Base-by-base conservation (phyloP, 257 asterid species). In the Solanum virginianum region DNA sequence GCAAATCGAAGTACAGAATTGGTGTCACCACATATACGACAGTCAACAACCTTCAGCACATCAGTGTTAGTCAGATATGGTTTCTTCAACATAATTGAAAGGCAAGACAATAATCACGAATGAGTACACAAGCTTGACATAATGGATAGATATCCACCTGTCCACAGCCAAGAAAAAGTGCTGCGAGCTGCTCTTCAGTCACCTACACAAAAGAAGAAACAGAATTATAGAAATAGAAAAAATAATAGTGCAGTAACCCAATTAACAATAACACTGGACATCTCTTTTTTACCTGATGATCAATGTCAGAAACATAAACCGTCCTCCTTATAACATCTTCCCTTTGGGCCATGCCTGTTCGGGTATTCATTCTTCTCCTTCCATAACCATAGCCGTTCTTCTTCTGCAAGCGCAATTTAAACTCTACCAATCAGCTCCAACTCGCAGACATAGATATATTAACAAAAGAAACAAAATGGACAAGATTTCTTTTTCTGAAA, bases 1-100 rank as follows among this genome's bases (percentile, higher is more conserved):
- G 95, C 95, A 85, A 92, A 92, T 80, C 94, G 93, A 85, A 92
- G 95, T 6, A 91, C 93, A 69, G 95, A 92, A 74, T 91, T 91
- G 60, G 94, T 92, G 87, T 92, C 95, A 9, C 94, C 94, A 84
- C 94, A 92, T 18, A 91, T 91, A n/a, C 95, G 92, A 84, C 92
- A 91, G 77, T 92, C 95, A 82, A 91, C 93, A 60, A 92, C 95
- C 93, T 92, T 90, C 81, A 75, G 16, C n/a, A 83, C 12, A 8
- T 77, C 45, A 24, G 26, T 59, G 45, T 16, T 77, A 16, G 62
- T 15, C 82, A 26, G 63, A 26, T 75, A 26, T 77, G 47, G 26
- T 17, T n/a, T 29, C 29, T 56, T 10, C 51, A 7, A 72, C 47
- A 62, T 29, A 70, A 57, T 29, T 18, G 36, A 15, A 22, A 32